Conservation (phyloP, 768 basidiomycete species). For the Tricholoma sp. region DNA sequence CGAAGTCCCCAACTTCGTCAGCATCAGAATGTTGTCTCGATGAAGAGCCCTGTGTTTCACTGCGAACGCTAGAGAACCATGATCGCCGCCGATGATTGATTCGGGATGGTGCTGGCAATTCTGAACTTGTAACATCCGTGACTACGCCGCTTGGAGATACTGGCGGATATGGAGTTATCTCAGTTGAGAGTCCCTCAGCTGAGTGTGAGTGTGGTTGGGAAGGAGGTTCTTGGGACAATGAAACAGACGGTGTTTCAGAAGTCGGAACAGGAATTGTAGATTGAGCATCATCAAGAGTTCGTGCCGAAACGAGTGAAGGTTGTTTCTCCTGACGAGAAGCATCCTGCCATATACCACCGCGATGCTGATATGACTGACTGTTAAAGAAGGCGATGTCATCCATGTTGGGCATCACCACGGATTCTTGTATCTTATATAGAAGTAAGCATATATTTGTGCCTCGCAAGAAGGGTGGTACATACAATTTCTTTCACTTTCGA, state of each 20-base stretch:
- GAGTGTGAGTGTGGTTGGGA: slow-evolving; percentile 11
- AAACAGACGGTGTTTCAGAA: slow-evolving; percentile 16
- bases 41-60: slow-evolving; percentile 27
- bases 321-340: slow-evolving; percentile 46
- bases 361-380: slow-evolving; percentile 51
- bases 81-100: slow-evolving; percentile 42
- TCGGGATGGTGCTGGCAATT: slow-evolving; percentile 17
- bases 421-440: slow-evolving; percentile 73
- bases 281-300: slow-evolving; percentile 22
- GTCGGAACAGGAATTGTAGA: slow-evolving; percentile 34
- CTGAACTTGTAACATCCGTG: slow-evolving; percentile 7
- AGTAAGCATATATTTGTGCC: slow-evolving; percentile 2
- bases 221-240: slow-evolving; percentile 3
- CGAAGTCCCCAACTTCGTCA: slow-evolving; percentile 21
- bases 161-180: slow-evolving; percentile 5
- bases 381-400: slow-evolving; percentile 98
- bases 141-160: slow-evolving; percentile 8
- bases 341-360: slow-evolving; percentile 90
- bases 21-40: slow-evolving; percentile 16
- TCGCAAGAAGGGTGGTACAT: slow-evolving; percentile 22
- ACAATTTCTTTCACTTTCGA: slow-evolving; percentile 84
- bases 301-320: slow-evolving; percentile 13
- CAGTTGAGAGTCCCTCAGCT: slow-evolving; percentile 15
- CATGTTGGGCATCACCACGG: slow-evolving; percentile 95
- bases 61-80: slow-evolving; percentile 50